Evolutionary conservation across 1,284 basidiomycete species (phyloP), one percentile per base, ranked within the genome.

Genomic region (Trametes hirsuta): DNA sequence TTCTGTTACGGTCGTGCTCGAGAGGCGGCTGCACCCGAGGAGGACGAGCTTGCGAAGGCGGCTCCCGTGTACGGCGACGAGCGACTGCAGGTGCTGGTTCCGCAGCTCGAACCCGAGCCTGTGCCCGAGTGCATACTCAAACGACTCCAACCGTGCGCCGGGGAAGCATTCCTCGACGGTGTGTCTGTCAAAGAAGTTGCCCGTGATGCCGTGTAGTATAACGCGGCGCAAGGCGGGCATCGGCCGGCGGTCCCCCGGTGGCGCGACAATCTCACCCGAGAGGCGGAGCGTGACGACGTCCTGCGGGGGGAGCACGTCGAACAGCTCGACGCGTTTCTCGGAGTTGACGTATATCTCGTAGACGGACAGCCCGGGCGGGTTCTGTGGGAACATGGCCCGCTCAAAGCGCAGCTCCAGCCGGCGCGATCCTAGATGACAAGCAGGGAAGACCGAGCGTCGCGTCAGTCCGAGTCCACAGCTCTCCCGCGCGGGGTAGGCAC

Each of bases 21-120:
- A 72, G 15, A 80, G 64, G 11, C 74, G 70, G 49, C 64, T 73
- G 60, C 75, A 76, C 2, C 71, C 73, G 3, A 80, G 67, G 6
- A 79, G 71, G 54, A 78, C 72, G n/a, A 81, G 68, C 56, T 66
- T 74, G 36, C 71, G 69, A 50, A 80, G 66, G n/a, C 57, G 53
- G 1, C 59, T 46, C 5, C 72, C 72, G 24, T 72, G 67, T 6
- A 64, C 63, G 4, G 63, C 54, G 12, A 69, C 52, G 22, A 81
- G 66, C 6, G 74, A 75, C 21, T 69, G 58, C 39, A 80, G 70
- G 54, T 76, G 75, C 1, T 44, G 41, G 57, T 77, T 72, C 24
- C 75, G 72, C 18, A 79, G 68, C 64, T 78, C 74, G 59, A 79
- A 78, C 6, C 71, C 76, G n/a, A 76, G 65, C 41, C 69, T 65